Percentiles rank a stretch among this genome's conserved stretches.
phyloP scores from a whole-genome alignment of 345 rosid genomes.

The Odontarrhena argentea region DNA sequence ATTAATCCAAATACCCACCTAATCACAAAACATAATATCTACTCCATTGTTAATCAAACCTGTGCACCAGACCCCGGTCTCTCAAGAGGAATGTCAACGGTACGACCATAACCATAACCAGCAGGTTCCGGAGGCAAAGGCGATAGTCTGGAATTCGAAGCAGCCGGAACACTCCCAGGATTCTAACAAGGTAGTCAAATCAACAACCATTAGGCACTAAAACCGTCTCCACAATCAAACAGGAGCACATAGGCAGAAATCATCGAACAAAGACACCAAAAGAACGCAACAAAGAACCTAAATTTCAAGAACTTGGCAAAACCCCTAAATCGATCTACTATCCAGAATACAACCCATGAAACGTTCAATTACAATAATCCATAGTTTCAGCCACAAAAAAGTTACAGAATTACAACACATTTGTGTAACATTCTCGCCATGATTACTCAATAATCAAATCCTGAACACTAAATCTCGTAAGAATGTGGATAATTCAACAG shows the following conservation, averaged over 20 bases:
- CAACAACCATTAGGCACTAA: slow-evolving; percentile 13
- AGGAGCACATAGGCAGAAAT: slow-evolving; percentile 13
- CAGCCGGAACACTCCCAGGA: slow-evolving; percentile 61
- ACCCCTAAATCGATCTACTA: slow-evolving; percentile 3
- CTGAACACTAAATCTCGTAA: neutral
- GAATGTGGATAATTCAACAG: neutral
- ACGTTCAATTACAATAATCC: neutral
- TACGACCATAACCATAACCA: slow-evolving; percentile 69
- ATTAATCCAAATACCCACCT: neutral
- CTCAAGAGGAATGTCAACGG: slow-evolving; percentile 92
- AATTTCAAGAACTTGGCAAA: neutral
- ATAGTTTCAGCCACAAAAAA: neutral
- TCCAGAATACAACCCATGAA: neutral
- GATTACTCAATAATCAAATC: neutral
- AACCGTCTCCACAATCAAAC: neutral
- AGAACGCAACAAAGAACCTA: neutral
- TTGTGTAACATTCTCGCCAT: slow-evolving; percentile 16
- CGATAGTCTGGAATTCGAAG: slow-evolving; percentile 75
- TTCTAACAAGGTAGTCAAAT: slow-evolving; percentile 48
- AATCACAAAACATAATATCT: slow-evolving; percentile 8
- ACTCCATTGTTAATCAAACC: slow-evolving; percentile 32
- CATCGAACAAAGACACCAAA: neutral
- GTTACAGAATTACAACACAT: neutral
- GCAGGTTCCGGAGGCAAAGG: slow-evolving; percentile 97
- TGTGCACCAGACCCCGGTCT: slow-evolving; percentile 45